phyloP scores from a whole-genome alignment of 2,329 filamentous ascomycete genomes.

The Saccharata proteae region DNA sequence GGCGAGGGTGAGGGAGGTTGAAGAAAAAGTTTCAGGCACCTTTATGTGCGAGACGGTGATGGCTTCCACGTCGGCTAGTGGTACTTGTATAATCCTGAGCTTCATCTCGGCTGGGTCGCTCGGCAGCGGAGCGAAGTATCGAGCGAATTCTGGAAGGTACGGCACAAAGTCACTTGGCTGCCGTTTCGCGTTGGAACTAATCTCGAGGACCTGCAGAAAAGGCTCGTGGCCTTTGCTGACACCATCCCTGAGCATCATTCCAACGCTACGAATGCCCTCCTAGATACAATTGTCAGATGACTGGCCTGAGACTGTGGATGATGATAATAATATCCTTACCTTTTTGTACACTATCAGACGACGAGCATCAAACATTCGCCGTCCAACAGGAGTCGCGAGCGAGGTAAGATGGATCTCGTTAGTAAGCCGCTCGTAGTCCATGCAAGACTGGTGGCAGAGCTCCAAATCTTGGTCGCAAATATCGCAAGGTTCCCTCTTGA shows the following conservation, averaged over 20 bases:
- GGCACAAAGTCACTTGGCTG: conserved; percentile 79
- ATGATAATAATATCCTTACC: conserved; percentile 22
- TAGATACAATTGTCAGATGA: conserved; percentile 22
- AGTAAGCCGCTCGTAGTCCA: conserved; percentile 70
- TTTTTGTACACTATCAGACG: conserved; percentile 72
- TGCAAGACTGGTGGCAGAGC: conserved; percentile 66
- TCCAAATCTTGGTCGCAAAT: conserved; percentile 74
- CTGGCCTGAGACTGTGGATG: background rate
- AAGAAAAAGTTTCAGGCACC: conserved; percentile 32
- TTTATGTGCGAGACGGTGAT: conserved; percentile 58
- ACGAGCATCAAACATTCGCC: conserved; percentile 63
- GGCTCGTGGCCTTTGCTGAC: conserved; percentile 54
- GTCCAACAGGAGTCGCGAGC: conserved; percentile 68
- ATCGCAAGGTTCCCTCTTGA: conserved; percentile 73
- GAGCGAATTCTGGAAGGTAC: conserved; percentile 61
- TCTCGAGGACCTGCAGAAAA: conserved; percentile 65
- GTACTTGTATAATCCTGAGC: conserved; percentile 56
- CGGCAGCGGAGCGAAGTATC: conserved; percentile 55
- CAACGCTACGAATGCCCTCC: conserved; percentile 71
- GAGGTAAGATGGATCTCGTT: conserved; percentile 66
- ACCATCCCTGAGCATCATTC: conserved; percentile 68
- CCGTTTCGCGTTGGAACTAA: conserved; percentile 56
- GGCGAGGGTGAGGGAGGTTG: conserved; percentile 11
- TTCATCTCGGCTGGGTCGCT: conserved; percentile 54
- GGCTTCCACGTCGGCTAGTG: conserved; percentile 69